Evolutionary conservation across 108 stramenopile species (phyloP), one percentile per base, ranked within the genome.

Genomic region (Seminavis robusta): DNA sequence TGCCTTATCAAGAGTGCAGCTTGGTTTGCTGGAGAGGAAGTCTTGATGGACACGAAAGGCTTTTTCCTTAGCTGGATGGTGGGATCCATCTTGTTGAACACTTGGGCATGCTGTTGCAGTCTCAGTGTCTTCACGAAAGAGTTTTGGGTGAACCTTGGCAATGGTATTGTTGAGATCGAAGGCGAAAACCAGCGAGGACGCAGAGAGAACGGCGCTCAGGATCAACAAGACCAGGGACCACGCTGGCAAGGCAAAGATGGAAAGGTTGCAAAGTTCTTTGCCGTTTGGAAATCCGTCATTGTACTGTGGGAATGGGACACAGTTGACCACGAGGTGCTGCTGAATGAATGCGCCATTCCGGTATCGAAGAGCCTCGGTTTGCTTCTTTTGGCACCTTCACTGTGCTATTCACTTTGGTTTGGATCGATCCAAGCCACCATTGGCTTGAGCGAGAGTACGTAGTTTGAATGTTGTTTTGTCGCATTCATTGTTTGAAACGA

Each of bases 221-320:
- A 42, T 33, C 39, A 9, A 51, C 49, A 20, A 67, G 70, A 32
- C 50, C 42, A 57, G 69, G 39, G 16, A 38, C 13, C 31, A 25
- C 9, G 17, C 17, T 92, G 86, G 86, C 86, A 88, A 71, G 90
- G 90, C 15, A 51, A 71, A 44, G 39, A 73, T 32, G 86, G 86
- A 25, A 56, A 67, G 1, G 67, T 81, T n/a, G 76, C 76, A 29
- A 64, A 59, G 13, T 77, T 86, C 69, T 64, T 79, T 36, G 59
- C 65, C 16, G 41, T 72, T 28, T 63, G 74, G 61, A 47, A 39
- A 20, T 52, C 47, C 0, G 56, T 82, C 41, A 13, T 81, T 19
- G 8, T 59, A 1, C 50, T 70, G 11, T 81, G 81, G 81, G 83
- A 92, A 67, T 92, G 83, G 81, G 87, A 89, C 61, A 59, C 73